Conservation (phyloP, 1,284 basidiomycete genomes). For the Sanghuangporus baumii region DNA sequence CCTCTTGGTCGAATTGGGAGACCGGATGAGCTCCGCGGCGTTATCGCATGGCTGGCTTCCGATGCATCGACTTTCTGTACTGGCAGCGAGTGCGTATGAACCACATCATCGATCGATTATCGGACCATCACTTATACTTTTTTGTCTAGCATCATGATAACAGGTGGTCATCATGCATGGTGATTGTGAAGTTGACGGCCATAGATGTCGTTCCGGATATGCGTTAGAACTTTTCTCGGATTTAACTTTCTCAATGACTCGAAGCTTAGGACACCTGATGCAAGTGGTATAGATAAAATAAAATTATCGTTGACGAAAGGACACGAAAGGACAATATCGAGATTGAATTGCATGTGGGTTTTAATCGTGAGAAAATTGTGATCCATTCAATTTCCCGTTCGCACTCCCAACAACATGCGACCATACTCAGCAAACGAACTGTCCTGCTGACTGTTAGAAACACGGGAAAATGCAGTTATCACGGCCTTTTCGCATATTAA, state of each 20-base stretch:
- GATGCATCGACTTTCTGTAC: slow-evolving; percentile 74
- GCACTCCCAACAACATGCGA: too few species aligned
- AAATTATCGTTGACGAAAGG: neutral
- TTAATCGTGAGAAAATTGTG: neutral
- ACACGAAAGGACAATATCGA: neutral
- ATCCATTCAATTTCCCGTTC: too few species aligned
- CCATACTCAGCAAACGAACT: too few species aligned
- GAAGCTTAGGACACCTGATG: too few species aligned
- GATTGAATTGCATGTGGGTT: too few species aligned
- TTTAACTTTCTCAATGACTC: too few species aligned
- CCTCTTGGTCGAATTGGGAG: slow-evolving; percentile 72
- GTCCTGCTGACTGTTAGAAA: neutral
- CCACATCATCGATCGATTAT: neutral
- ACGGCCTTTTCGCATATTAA: neutral
- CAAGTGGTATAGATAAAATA: neutral
- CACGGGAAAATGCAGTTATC: neutral
- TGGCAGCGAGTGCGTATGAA: slow-evolving; percentile 59
- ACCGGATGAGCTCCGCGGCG: slow-evolving; percentile 75
- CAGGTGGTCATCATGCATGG: slow-evolving; percentile 69
- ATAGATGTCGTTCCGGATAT: too few species aligned
- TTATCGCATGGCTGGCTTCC: slow-evolving; percentile 73
- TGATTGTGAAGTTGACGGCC: slow-evolving; percentile 24
- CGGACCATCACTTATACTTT: neutral
- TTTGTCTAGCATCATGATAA: slow-evolving; percentile 54
- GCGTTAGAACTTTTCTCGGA: too few species aligned